Base-by-base conservation (phyloP, 1,284 basidiomycete species). In the Taiwanofungus camphoratus region DNA sequence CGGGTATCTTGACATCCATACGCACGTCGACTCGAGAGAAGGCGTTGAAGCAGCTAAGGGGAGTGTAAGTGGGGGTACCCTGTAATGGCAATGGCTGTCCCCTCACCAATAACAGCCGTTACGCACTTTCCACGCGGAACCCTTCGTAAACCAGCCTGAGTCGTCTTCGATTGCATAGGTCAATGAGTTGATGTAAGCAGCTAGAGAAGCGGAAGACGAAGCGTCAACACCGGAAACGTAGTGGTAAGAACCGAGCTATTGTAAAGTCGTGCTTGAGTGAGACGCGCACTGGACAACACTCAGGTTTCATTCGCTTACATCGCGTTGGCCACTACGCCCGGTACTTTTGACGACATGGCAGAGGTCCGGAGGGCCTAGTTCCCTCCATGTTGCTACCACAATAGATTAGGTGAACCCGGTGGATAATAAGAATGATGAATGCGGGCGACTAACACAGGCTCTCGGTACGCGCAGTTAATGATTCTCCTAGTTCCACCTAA, bases 1-100 rank as follows among this genome's bases (percentile, higher is more conserved):
- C 95, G 0, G 96, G 96, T 40, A 99, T 99, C 65, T 95, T 95
- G 45, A 98, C 96, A 53, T 99, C 95, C 5, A 99, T 94, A 32
- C 95, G 81, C 19, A 99, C 84, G 58, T 99, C 96, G 29, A 99
- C 90, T 16, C 96, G 74, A 31, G 93, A 95, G 62, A 99, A 99
- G 12, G 96, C 96, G 62, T 99, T 96, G 71, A 97, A 99, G 66
- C 93, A 96, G 65, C 88, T 90, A 52, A 4, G 27, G 23, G 26
- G 5, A 30, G n/a, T 9, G 31, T 46, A 7, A 39, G 38, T 35
- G 16, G 22, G 32, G 23, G 21, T 29, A 39, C 2, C 16, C 13
- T 27, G 29, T 2, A 13, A 24, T 21, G 12, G 4, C 7, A 15
- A 9, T 16, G 31, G 31, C 30, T 6, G 16, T 11, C 4, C 21